Percentiles rank a stretch among this genome's conserved stretches.
These are phyloP conservation scores for Calocybe indica DNA, from an alignment of 768 basidiomycete genomes.

Conservation along the genomic window DNA sequence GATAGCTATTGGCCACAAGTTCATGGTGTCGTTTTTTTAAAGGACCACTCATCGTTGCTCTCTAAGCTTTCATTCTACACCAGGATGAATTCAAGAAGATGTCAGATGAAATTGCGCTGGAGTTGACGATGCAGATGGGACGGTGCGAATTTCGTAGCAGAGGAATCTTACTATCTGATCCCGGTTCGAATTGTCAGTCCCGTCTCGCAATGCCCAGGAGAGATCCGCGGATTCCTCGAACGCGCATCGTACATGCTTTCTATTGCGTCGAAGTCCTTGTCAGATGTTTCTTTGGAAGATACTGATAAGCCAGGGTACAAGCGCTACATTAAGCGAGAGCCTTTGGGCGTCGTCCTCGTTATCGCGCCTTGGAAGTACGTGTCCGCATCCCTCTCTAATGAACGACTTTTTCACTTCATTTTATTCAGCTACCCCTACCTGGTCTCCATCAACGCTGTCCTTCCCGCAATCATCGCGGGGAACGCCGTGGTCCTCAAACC, in stretches of 20 bases:
- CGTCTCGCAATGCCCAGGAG: constrained; percentile 69
- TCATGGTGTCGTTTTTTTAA: constrained; percentile 20
- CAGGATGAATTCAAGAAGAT: constrained; percentile 46
- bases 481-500: constrained; percentile 93
- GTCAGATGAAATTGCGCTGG: constrained; percentile 58
- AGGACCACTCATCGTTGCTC: neutral
- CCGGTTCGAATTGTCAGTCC: constrained; percentile 44
- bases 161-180: neutral
- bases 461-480: constrained; percentile 87
- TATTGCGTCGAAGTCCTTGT: constrained; percentile 71
- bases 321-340: constrained; percentile 76
- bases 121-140: constrained; percentile 89
- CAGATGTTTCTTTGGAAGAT: constrained; percentile 67
- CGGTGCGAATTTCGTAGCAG: constrained; percentile 41
- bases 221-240: constrained; percentile 75
- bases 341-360: constrained; percentile 83
- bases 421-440: constrained; percentile 77
- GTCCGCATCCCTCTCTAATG: neutral
- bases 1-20: constrained; percentile 52
- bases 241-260: constrained; percentile 81
- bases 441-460: constrained; percentile 83
- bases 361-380: constrained; percentile 92
- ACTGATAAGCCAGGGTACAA: constrained; percentile 81
- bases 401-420: neutral
- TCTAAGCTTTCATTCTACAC: neutral